Base-by-base conservation (phyloP, 441 rosid genomes). In the Adansonia grandidieri region DNA sequence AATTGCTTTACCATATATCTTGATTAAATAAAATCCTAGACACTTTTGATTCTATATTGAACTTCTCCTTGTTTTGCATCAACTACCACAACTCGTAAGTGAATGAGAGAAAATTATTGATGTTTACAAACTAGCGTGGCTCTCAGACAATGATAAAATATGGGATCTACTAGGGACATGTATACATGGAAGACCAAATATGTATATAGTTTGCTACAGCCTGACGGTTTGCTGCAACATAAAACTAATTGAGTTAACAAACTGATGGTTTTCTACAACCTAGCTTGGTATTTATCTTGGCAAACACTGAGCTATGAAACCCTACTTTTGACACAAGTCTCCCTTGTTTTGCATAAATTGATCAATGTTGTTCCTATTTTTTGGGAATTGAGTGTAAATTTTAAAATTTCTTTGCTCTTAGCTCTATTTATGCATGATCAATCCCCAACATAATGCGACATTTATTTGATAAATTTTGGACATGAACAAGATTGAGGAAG, bases 311-410 rank as follows among this genome's bases (percentile, higher is more conserved):
- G 62, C 11, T 57, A 19, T 19, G 9, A 57, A 57, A 57, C 62
- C 62, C 62, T 57, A 57, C 62, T 57, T 22, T 57, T 57, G 62
- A 10, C 62, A 17, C 62, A 57, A 57, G 62, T 57, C 20, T 57
- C 62, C 8, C 62, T 57, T 17, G 28, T 57, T 40, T 40, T 40
- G 44, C 48, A 45, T 45, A 45, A 6, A 8, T 45, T 45, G 48
- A 45, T 40, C 6, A 40, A 40, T 40, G 44, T 40, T 40, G 44
- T 4, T 40, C 44, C 44, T 40, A 40, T 40, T 40, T 4, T 40
- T 40, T 40, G 5, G 44, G 44, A 40, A 28, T 28, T 28, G 5
- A 40, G 44, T 40, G 5, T 40, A 40, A 40, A 40, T 40, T 40
- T 40, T 40, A 3, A 40, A 40, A 40, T 40, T 40, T 5, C 44